A percentile compares a stretch with the other conserved stretches of the same genome.
phyloP scores from a whole-genome alignment of 2,329 filamentous ascomycete species.

The Boeremia lycopersici region DNA sequence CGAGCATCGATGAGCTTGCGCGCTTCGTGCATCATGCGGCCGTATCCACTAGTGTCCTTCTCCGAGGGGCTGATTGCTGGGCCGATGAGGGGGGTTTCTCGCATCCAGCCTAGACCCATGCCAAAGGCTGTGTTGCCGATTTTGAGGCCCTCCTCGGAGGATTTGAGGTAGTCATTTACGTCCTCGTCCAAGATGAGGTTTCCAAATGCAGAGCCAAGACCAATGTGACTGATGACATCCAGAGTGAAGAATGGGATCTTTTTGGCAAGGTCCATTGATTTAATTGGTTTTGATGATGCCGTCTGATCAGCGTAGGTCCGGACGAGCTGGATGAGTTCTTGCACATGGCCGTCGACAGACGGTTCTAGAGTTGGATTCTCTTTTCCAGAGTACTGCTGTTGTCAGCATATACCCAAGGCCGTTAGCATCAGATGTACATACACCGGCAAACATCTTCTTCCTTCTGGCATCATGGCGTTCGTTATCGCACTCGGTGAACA shows the following conservation, averaged over 20 bases:
- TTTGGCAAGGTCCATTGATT: constrained; percentile 53
- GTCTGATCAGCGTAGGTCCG: constrained; percentile 51
- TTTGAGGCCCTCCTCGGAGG: constrained; percentile 47
- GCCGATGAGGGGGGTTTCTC: constrained; percentile 31
- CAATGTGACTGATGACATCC: constrained; percentile 62
- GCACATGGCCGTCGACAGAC: constrained; percentile 56
- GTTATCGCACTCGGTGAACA: constrained; percentile 60
- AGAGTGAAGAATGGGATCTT: constrained; percentile 61
- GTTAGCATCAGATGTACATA: constrained; percentile 16
- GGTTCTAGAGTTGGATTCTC: constrained; percentile 60
- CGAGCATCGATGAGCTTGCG: constrained; percentile 47
- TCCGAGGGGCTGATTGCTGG: constrained; percentile 39
- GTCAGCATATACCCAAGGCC: constrained; percentile 7
- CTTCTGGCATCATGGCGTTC: constrained; percentile 51
- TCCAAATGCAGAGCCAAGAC: constrained; percentile 60
- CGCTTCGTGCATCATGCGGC: constrained; percentile 42
- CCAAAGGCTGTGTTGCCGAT: constrained; percentile 37
- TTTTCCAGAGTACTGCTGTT: constrained; percentile 58
- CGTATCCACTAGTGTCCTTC: constrained; percentile 44
- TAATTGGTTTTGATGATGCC: constrained; percentile 33
- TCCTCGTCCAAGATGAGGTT: constrained; percentile 59
- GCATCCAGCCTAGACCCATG: constrained; percentile 36
- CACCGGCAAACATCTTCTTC: constrained; percentile 60
- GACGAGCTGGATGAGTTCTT: constrained; percentile 56
- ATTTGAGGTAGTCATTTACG: constrained; percentile 53